Base-by-base conservation (phyloP, 2,329 filamentous ascomycete species). In the Colletotrichum abscissum region DNA sequence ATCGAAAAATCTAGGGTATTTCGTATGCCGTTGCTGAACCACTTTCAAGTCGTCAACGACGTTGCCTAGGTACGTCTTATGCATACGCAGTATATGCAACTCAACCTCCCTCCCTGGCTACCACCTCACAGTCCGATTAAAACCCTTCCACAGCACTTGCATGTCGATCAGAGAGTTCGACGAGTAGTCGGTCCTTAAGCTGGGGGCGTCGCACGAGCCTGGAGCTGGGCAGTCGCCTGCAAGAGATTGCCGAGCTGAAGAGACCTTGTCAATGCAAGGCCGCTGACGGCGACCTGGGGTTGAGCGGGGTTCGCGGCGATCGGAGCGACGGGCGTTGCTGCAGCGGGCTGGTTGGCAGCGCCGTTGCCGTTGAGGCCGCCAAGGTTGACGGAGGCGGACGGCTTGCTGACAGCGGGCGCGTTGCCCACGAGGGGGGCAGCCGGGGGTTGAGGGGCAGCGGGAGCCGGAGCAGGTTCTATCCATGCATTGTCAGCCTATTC, bases 221-320 rank as follows among this genome's bases (percentile, higher is more conserved):
- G 70, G 35, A 76, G 64, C 19, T 38, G 46, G n/a, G 56, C 58
- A 19, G 74, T 74, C 62, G 75, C 71, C 55, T 76, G 67, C 28
- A 76, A 76, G 62, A 88, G 77, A 68, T 84, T 87, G 35, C 86
- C 87, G 12, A 88, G 78, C 63, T 85, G 80, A 55, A 88, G 78
- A 58, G 81, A 78, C 69, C 83, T 88, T 76, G 80, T 84, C 60
- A 88, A 78, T 7, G 79, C 81, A 71, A 87, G 69, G 9, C 83
- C 84, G 38, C 86, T 80, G 69, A 86, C 82, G 1, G 78, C 76
- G 19, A 76, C 70, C 33, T 72, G 74, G 16, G 75, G 72, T 8
- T 57, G 69, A n/a, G 46, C 74, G 9, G 78, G 60, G 59, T 69
- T 69, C 3, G 77, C 78, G 2, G 77, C 76, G 9, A 77, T n/a